Percentiles rank a stretch among this genome's conserved stretches.
phyloP scores from a whole-genome alignment of 176 grass and related monocot genomes.

The Avena eriantha region DNA sequence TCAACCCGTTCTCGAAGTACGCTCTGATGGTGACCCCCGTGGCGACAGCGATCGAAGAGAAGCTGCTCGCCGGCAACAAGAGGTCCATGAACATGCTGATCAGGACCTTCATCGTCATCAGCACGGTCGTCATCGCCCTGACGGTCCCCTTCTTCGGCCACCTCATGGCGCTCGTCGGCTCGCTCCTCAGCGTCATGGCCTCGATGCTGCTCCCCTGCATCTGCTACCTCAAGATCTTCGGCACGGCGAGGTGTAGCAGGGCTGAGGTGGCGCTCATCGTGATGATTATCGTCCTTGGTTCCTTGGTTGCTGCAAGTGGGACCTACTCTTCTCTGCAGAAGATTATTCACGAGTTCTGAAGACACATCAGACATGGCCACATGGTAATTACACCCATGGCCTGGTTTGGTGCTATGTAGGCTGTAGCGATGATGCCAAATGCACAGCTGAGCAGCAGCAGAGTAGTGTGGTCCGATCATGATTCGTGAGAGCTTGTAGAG shows the following conservation, averaged over 20 bases:
- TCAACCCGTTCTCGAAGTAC: constrained; percentile 66
- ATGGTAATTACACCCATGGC: background rate
- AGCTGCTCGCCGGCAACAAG: background rate
- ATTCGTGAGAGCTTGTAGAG: background rate
- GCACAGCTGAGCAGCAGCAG: background rate
- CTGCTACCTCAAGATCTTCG: constrained; percentile 82
- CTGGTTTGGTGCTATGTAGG: background rate
- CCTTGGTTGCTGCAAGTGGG: constrained; percentile 47
- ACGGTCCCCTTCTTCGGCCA: constrained; percentile 65
- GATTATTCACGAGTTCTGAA: constrained; percentile 62
- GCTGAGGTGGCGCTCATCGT: constrained; percentile 54
- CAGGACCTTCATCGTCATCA: constrained; percentile 53
- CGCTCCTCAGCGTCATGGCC: constrained; percentile 65
- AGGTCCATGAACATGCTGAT: background rate
- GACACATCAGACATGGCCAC: background rate
- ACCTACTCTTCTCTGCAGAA: constrained; percentile 74
- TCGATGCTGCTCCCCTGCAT: constrained; percentile 74
- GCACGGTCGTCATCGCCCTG: constrained; percentile 61
- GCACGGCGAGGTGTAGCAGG: constrained; percentile 30
- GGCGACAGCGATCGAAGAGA: constrained; percentile 51
- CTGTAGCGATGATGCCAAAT: background rate
- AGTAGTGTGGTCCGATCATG: background rate
- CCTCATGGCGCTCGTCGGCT: constrained; percentile 82
- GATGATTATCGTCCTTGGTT: constrained; percentile 54
- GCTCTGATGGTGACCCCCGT: constrained; percentile 60